A percentile compares a stretch with the other conserved stretches of the same genome.
Conservation (phyloP, 805 yeast genomes). For the Ogataea wickerhamii region DNA sequence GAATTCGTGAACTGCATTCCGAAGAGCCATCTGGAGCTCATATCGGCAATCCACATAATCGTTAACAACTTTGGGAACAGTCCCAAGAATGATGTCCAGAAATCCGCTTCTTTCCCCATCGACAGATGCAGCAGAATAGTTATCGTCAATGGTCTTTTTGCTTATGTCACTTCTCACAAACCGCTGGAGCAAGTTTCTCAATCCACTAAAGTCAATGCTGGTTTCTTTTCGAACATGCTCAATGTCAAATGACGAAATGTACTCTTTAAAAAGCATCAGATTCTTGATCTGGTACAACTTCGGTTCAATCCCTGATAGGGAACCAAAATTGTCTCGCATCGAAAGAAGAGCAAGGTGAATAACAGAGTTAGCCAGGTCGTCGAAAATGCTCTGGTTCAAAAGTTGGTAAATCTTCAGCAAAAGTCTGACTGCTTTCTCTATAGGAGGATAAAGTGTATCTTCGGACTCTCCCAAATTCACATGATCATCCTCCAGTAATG, state of each 20-base stretch:
- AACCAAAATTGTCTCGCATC: conserved; percentile 49
- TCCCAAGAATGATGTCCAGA: conserved; percentile 38
- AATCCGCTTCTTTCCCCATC: conserved; percentile 12
- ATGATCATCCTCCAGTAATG: conserved; percentile 9
- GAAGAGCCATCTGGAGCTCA: conserved; percentile 71
- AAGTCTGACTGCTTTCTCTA: conserved; percentile 62
- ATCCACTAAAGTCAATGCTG: conserved; percentile 77
- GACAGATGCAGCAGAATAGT: conserved; percentile 15
- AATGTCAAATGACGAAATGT: conserved; percentile 72
- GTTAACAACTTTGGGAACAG: conserved; percentile 75
- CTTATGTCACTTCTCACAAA: conserved; percentile 29
- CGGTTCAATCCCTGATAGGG: conserved; percentile 53
- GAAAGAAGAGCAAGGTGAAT: conserved; percentile 74
- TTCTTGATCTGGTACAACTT: conserved; percentile 69
- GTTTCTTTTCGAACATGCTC: conserved; percentile 70
- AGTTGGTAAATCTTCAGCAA: conserved; percentile 77
- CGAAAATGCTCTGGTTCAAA: conserved; percentile 74
- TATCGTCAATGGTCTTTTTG: conserved; percentile 18
- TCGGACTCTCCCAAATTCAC: conserved; percentile 7
- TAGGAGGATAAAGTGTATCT: conserved; percentile 55
- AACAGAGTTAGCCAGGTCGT: conserved; percentile 82
- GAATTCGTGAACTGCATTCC: conserved; percentile 65
- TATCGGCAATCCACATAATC: conserved; percentile 73
- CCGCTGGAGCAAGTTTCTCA: conserved; percentile 42
- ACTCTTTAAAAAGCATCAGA: conserved; percentile 64